Conservation (phyloP, 169 alveolate genomes). For the Neospora caninum region DNA sequence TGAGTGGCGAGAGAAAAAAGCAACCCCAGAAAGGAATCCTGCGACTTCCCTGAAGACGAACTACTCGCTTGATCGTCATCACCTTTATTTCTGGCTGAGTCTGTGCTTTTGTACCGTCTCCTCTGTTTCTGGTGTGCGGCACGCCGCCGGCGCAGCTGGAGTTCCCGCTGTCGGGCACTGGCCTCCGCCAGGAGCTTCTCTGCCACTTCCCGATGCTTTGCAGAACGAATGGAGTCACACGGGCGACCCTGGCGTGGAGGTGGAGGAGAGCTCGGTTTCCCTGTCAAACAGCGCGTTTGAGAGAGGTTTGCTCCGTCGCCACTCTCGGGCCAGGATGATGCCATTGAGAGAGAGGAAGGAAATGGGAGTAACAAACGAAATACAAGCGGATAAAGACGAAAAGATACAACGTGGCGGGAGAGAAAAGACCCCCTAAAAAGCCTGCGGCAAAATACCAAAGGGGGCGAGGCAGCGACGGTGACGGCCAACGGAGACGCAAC, state of each 20-base stretch:
- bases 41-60: neutral
- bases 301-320: too few relatives aligned
- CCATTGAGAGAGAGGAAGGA: too few relatives aligned
- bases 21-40: neutral
- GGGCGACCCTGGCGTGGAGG: neutral
- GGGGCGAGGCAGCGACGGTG: too few relatives aligned
- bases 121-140: neutral
- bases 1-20: neutral
- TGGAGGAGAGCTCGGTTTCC: too few relatives aligned
- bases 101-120: neutral
- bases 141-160: constrained; percentile 1
- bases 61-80: neutral
- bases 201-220: neutral
- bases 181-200: neutral
- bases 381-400: too few relatives aligned
- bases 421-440: too few relatives aligned
- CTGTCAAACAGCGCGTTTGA: too few relatives aligned
- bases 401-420: too few relatives aligned
- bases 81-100: neutral
- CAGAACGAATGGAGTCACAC: neutral
- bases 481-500: too few relatives aligned
- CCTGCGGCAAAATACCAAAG: too few relatives aligned
- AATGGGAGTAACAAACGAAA: too few relatives aligned
- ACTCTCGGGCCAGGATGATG: too few relatives aligned
- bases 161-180: neutral